Conservation (phyloP, 805 yeast genomes). For the Wickerhamiella australiensis region DNA sequence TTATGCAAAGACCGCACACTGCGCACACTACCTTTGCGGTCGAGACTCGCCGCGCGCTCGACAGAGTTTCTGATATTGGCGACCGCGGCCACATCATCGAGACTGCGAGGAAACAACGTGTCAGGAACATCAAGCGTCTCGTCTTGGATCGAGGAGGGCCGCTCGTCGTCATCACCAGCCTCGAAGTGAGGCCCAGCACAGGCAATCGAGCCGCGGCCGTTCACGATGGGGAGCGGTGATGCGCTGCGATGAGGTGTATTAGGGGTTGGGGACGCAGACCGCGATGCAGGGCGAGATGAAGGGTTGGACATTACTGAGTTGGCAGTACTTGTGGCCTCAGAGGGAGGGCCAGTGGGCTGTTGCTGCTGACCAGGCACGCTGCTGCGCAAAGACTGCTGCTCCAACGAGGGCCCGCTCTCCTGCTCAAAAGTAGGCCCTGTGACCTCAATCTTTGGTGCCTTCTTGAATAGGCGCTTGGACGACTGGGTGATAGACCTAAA, state of each 20-base stretch:
- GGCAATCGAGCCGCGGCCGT: neutral
- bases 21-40: slow-evolving; percentile 25
- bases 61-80: slow-evolving; percentile 27
- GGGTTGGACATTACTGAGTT: neutral
- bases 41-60: slow-evolving; percentile 28
- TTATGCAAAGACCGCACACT: slow-evolving; percentile 11
- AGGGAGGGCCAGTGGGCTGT: too few species aligned
- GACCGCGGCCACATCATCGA: slow-evolving; percentile 24
- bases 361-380: too few species aligned
- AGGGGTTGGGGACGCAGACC: slow-evolving; percentile 3
- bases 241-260: neutral
- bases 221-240: neutral
- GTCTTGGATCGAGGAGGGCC: neutral
- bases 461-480: slow-evolving; percentile 9
- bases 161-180: neutral
- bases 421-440: slow-evolving; percentile 5
- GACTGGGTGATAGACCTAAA: slow-evolving; percentile 19
- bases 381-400: too few species aligned
- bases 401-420: neutral
- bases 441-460: neutral
- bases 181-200: neutral
- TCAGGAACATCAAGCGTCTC: slow-evolving; percentile 21
- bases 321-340: too few species aligned
- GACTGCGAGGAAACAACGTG: slow-evolving; percentile 28
- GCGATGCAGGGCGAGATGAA: neutral